Base-by-base conservation (phyloP, 768 basidiomycete genomes). In the Brasilioporus rufonigricans region DNA sequence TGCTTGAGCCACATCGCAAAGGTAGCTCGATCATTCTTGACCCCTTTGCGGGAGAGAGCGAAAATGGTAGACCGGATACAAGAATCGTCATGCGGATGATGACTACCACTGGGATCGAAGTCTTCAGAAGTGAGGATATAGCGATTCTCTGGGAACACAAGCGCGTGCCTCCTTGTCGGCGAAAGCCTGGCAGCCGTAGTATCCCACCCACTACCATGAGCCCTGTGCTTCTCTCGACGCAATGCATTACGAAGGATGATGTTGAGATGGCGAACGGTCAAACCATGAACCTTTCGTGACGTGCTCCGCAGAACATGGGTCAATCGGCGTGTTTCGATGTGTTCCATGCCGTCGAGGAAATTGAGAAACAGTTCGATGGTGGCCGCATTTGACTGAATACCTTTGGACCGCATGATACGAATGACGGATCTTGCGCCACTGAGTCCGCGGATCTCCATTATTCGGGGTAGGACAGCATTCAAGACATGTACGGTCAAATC, bases 1-100 rank as follows among this genome's bases (percentile, higher is more conserved):
- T 83, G 80, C 56, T 77, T 74, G 53, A 93, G 82, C 41, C 86
- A 83, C 58, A 89, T 70, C 9, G 80, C 81, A 48, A 84, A 71
- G 49, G 83, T 80, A 27, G 78, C 76, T 32, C 76, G 71, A 64
- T 91, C 86, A 55, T 78, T 78, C 59, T 76, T 77, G 44, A 86
- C 69, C 27, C 74, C 71, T 39, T 81, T 79, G 16, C 66, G 70
- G 27, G 66, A 61, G 33, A 90, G 68, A 8, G 81, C 79, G 44
- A 75, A 70, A 10, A 83, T 24, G 44, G 83, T 65, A 9, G 82
- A 73, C 32, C 67, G 70, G 14, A 79, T 62, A 27, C 74, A 65
- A 12, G 65, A 57, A 55, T 63, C 62, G 52, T 72, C 66, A 18
- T 68, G 64, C 5, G 66, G 62, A 44, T 67, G 67, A 23, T 51